Conservation (phyloP, 73 alveolate genomes). For the Paramecium primaurelia region DNA sequence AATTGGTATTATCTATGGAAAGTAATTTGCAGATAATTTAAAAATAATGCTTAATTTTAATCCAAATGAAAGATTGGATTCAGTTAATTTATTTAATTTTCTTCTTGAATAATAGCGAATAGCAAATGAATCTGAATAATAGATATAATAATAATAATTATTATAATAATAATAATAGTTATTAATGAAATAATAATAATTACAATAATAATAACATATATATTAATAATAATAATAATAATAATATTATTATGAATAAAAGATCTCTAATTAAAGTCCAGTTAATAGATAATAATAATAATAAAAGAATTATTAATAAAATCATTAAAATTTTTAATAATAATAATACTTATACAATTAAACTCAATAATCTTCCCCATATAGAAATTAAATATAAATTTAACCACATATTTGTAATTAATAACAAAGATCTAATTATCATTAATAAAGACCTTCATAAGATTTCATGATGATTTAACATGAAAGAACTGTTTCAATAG, state of each 20-base stretch:
- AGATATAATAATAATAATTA: not conserved
- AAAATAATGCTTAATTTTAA: not conserved
- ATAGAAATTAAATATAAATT: not conserved
- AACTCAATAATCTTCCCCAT: not conserved
- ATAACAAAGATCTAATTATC: not conserved
- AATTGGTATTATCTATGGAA: not conserved
- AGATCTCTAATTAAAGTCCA: not conserved
- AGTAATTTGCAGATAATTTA: not conserved
- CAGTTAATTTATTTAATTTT: conserved; percentile 34
- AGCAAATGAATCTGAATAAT: not conserved
- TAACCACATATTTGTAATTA: not conserved
- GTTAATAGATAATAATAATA: not conserved
- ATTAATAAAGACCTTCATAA: not conserved
- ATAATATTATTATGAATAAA: not conserved
- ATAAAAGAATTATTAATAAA: not conserved
- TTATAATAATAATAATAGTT: not conserved
- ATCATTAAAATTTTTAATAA: not conserved
- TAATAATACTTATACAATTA: not conserved
- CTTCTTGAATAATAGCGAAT: not conserved
- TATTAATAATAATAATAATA: not conserved
- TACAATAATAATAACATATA: not conserved
- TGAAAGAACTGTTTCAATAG: not conserved
- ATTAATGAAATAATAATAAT: not conserved
- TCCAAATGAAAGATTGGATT: conserved; percentile 12
- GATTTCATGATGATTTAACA: not conserved